Evolutionary conservation across 192 early-diverging fungal species (phyloP), one percentile per base, ranked within the genome.

Genomic region (Entomortierella lignicola): DNA sequence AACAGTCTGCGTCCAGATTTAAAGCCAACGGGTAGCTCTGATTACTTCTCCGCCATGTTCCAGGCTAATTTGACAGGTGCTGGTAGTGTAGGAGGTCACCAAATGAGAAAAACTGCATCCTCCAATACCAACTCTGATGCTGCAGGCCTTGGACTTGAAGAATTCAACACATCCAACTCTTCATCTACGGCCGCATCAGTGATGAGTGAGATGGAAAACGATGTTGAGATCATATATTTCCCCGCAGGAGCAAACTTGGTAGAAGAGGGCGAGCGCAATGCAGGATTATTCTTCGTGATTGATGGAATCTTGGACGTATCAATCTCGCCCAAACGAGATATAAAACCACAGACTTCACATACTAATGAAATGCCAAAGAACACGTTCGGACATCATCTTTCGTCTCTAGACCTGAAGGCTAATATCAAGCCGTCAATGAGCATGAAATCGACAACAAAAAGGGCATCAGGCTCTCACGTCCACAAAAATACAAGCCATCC

Each of bases 261-360:
- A 25, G 85, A 91, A 51, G 94, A 97, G 83, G 95, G 96, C 3
- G 91, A 96, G 80, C 87, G 93, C 11, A 88, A 88, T 26, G 82
- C 87, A 15, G 98, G 98, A 4, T 69, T 99, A 29, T 98, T 92
- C 69, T 94, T 98, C 77, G 91, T 98, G 5, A 90, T 99, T 73
- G 95, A 98, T 74, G 98, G 98, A 25, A 80, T 89, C 17, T 70
- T 99, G 23, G 92, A 94, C 32, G 93, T 89, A 3, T 88, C 86
- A 8, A 90, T 92, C 52, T 66, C 74, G 8, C 77, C 80, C 18
- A 68, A 64, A 23, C 60, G 71, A 50, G 75, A 82, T 25, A 37
- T 63, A 29, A 66, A 70, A 41, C 39, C 60, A 31, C 70, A 61
- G 12, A 63, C 29, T 21, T 26, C 42, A 23, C 25, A 21, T 18